Evolutionary conservation across 2,329 filamentous ascomycete species (phyloP).

Genomic region (Dendrostoma leiphaemia): DNA sequence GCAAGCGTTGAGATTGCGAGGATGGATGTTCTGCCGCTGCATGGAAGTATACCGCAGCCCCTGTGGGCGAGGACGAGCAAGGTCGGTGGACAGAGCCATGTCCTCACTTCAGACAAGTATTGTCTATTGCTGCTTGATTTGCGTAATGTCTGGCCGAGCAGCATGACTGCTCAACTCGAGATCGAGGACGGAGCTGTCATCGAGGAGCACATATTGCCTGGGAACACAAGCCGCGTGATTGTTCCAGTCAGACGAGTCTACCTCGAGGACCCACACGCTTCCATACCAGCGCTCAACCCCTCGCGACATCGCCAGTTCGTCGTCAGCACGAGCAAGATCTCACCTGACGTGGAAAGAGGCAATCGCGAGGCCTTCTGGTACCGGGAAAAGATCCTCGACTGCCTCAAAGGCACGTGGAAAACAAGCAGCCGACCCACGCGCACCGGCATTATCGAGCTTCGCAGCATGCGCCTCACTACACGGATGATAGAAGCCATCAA

Average conservation of each 20-base stretch:
- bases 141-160: conserved; percentile 85
- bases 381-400: conserved; percentile 73
- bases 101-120: conserved; percentile 56
- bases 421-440: conserved; percentile 50
- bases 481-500: conserved; percentile 83
- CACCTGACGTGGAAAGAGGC: conserved; percentile 74
- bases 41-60: conserved; percentile 59
- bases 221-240: conserved; percentile 71
- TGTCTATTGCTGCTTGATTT: conserved; percentile 82
- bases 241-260: conserved; percentile 75
- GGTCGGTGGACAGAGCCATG: conserved; percentile 30
- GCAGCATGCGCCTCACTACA: conserved; percentile 68
- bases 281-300: conserved; percentile 78
- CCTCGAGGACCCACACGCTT: conserved; percentile 71
- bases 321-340: conserved; percentile 75
- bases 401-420: conserved; percentile 70
- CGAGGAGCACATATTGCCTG: conserved; percentile 60
- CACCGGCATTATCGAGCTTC: conserved; percentile 70
- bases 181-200: conserved; percentile 47
- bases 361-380: conserved; percentile 90
- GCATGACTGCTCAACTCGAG: conserved; percentile 65
- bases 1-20: conserved; percentile 80
- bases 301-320: conserved; percentile 90
- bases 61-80: conserved; percentile 52
- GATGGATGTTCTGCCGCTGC: conserved; percentile 75